Base-by-base conservation (phyloP, 179 eudicot genomes). In the Beta corolliflora region DNA sequence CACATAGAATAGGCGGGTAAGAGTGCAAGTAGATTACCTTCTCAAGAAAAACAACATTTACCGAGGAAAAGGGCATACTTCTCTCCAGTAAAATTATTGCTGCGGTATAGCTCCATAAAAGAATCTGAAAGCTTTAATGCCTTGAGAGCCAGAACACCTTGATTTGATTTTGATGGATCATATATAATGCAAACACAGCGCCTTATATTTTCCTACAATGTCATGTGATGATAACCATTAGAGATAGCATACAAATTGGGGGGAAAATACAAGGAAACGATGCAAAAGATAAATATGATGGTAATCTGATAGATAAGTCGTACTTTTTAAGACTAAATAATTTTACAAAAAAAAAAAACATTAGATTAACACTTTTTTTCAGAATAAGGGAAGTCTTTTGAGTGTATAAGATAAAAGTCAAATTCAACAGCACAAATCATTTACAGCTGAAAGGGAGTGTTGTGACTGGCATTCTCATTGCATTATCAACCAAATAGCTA, bases 141-240 rank as follows among this genome's bases (percentile, higher is more conserved):
- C 86, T 96, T 94, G 81, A 96, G 91, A 82, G 97, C 98, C 56
- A 94, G 84, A 75, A 92, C 98, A 81, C 99, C 99, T 89, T 92
- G 99, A 84, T 88, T 94, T 77, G 98, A 93, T 86, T 88, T 96
- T 70, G 99, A 96, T 48, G 99, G 99, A 87, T 96, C 99, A 80
- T 96, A 94, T 50, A 96, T 93, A 70, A 96, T 94, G 91, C 99
- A 96, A 11, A 96, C 99, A 85, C 99, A 96, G 5, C 97, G 93
- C 73, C 90, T 91, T 31, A 96, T 96, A 86, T 96, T 96, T 85
- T 96, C 99, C 98, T 96, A 89, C 85, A 89, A 78, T 55, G 77
- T 85, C 9, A 81, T 55, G 68, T 50, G 18, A 83, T 55, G 0
- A 78, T n/a, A n/a, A n/a, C 5, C 41, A 58, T 60, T 9, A 81